Evolutionary conservation across 176 grass and related monocot species (phyloP).

Genomic region (Puya raimondii): DNA sequence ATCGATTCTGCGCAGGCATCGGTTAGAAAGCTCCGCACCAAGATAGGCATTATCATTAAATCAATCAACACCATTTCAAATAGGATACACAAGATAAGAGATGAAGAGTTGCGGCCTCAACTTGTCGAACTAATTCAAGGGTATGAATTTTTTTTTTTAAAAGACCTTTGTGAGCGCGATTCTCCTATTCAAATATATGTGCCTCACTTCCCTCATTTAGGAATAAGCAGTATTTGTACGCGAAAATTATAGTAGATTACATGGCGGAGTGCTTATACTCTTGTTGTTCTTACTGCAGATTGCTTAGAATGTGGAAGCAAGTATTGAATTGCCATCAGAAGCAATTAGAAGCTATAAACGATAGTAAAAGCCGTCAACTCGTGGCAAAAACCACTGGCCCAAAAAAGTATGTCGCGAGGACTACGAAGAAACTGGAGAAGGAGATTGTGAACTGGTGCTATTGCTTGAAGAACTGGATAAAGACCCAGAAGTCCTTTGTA

Average conservation of each 20-base stretch:
- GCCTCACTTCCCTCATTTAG: no score
- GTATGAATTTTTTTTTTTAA: constrained; percentile 21
- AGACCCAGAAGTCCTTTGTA: constrained; percentile 47
- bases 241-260: no score
- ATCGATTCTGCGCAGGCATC: constrained; percentile 29
- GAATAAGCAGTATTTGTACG: no score
- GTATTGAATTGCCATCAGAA: constrained; percentile 64
- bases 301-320: constrained; percentile 63
- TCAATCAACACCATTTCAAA: constrained; percentile 49
- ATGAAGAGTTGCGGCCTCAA: constrained; percentile 78
- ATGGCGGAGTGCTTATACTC: not conserved
- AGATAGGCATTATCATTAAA: constrained; percentile 49
- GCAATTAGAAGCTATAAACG: constrained; percentile 47
- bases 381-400: constrained; percentile 2
- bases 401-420: constrained; percentile 18
- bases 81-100: constrained; percentile 69
- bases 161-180: no score
- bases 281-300: constrained; percentile 29
- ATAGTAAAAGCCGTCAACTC: constrained; percentile 22
- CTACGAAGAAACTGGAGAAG: constrained; percentile 54
- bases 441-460: constrained; percentile 62
- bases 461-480: constrained; percentile 67
- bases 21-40: constrained; percentile 26
- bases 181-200: no score
- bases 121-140: constrained; percentile 57